These are phyloP conservation scores for Lanmaoa rubissima DNA, from an alignment of 768 basidiomycete species.

Conservation along the genomic window DNA sequence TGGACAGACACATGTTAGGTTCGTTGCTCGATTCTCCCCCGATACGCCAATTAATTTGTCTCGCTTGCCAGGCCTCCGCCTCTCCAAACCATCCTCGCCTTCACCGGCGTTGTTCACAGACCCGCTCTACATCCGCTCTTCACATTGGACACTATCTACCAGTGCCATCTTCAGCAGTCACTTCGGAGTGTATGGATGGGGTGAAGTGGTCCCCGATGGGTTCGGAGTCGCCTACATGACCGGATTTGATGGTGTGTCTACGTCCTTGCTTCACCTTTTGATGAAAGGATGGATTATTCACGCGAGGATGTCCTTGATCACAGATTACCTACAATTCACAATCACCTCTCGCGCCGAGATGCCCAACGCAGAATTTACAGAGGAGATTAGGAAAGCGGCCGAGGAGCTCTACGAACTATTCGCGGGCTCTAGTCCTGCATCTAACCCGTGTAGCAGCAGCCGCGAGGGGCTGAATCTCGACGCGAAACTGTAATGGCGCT, in stretches of 20 bases:
- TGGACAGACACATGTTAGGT: constrained; percentile 90
- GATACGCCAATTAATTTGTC: neutral
- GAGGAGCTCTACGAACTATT: constrained; percentile 72
- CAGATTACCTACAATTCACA: constrained; percentile 82
- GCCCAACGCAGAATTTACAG: constrained; percentile 72
- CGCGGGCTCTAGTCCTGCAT: constrained; percentile 4
- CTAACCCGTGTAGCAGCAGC: neutral
- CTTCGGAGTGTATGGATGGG: constrained; percentile 89
- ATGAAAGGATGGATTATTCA: constrained; percentile 4
- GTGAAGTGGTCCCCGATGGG: constrained; percentile 91
- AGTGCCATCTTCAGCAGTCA: constrained; percentile 86
- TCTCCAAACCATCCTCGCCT: constrained; percentile 57
- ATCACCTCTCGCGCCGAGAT: constrained; percentile 84
- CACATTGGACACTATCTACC: constrained; percentile 87
- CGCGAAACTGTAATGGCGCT: constrained; percentile 19
- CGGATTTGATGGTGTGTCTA: constrained; percentile 66
- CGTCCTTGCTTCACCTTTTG: neutral
- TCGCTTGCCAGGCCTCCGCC: constrained; percentile 59
- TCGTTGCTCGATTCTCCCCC: constrained; percentile 16
- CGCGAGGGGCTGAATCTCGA: neutral
- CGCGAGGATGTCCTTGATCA: neutral
- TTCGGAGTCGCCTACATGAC: constrained; percentile 96
- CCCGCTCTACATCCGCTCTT: constrained; percentile 66
- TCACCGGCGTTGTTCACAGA: constrained; percentile 74
- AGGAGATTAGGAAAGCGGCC: constrained; percentile 63